phyloP scores from a whole-genome alignment of 306 rosid genomes.

The Senna siamea region DNA sequence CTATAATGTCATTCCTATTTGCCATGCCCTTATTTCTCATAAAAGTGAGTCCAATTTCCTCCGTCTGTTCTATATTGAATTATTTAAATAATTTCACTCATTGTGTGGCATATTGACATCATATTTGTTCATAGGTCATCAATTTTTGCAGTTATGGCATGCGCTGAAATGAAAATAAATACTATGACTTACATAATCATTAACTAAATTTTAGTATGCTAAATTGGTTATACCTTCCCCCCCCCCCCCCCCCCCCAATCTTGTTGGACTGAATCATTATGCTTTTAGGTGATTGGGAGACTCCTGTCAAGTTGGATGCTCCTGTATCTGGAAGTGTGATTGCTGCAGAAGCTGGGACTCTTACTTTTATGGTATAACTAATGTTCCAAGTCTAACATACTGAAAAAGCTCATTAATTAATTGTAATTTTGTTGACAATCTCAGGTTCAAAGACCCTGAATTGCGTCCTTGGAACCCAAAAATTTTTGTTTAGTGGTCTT shows the following conservation, averaged over 20 bases:
- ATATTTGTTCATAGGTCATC: not conserved
- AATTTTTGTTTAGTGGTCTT: not conserved
- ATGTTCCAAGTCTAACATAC: constrained; percentile 26
- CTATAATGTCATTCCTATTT: not conserved
- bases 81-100: not conserved
- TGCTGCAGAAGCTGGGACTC: constrained; percentile 95
- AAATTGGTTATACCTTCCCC: not conserved
- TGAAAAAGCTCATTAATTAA: not conserved
- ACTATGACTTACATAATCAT: not conserved
- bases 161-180: not conserved
- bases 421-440: constrained; percentile 1
- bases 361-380: constrained; percentile 81
- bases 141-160: not conserved
- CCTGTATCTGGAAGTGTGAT: constrained; percentile 96
- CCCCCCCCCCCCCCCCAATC: too few relatives aligned
- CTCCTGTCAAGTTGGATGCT: constrained; percentile 82
- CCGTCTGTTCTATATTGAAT: not conserved
- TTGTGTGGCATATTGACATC: not conserved
- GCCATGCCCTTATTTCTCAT: not conserved
- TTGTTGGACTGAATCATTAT: constrained; percentile 34
- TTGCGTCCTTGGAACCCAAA: constrained; percentile 16
- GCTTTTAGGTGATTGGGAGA: constrained; percentile 55
- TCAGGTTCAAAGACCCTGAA: not conserved
- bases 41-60: not conserved
- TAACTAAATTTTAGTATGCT: constrained; percentile 22